Evolutionary conservation across 768 basidiomycete species (phyloP).

Genomic region (Panaeolus papilionaceus): DNA sequence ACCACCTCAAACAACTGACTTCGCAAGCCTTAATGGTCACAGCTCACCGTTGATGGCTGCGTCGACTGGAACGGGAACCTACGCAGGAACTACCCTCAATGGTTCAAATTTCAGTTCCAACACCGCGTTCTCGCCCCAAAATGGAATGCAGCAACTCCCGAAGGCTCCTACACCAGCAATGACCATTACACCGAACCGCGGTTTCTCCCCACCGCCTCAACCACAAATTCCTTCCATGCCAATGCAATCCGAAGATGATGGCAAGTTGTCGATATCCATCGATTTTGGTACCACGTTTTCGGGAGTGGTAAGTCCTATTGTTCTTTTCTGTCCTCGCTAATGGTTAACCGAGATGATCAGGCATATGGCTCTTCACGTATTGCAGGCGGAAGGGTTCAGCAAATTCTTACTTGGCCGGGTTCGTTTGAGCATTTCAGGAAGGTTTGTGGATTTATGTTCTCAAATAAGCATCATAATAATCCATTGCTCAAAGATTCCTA

Average conservation of each 20-base stretch:
- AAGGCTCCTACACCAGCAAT: conserved; percentile 36
- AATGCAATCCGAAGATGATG: conserved; percentile 53
- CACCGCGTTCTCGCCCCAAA: conserved; percentile 31
- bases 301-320: conserved; percentile 68
- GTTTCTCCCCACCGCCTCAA: conserved; percentile 27
- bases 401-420: conserved; percentile 87
- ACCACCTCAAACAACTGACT: conserved; percentile 38
- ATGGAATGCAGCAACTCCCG: conserved; percentile 39
- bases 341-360: conserved; percentile 39
- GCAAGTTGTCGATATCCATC: conserved; percentile 83
- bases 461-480: conserved; percentile 1
- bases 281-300: conserved; percentile 92
- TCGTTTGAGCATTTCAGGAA: conserved; percentile 88
- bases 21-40: conserved; percentile 26
- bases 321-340: conserved; percentile 14
- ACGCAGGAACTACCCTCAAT: conserved; percentile 30
- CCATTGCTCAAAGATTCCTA: conserved; percentile 58
- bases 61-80: conserved; percentile 22
- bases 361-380: conserved; percentile 89
- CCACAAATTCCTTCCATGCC: conserved; percentile 29
- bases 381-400: conserved; percentile 78
- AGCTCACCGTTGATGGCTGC: conserved; percentile 24
- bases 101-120: conserved; percentile 33
- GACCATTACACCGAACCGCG: conserved; percentile 14
- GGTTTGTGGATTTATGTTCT: conserved; percentile 37